Evolutionary conservation across 176 grass and related monocot genomes (phyloP).

Genomic region (Bolboschoenus planiculmis): DNA sequence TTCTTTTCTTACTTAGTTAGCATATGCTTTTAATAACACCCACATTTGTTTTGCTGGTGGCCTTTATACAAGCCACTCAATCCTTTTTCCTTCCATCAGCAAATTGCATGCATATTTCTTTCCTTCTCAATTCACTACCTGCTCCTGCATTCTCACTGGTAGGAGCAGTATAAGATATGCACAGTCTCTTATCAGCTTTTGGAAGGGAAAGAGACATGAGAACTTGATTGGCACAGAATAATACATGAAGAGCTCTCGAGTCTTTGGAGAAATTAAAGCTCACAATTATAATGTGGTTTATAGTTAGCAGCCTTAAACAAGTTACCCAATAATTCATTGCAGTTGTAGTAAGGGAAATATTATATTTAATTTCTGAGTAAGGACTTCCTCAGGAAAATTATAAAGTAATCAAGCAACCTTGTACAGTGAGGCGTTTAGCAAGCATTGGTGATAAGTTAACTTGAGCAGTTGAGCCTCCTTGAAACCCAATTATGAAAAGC

Average conservation of each 20-base stretch:
- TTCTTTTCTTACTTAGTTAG: not conserved
- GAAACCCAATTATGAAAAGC: slow-evolving; percentile 80
- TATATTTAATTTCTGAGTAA: not conserved
- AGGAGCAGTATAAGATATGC: not conserved
- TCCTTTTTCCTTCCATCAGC: not conserved
- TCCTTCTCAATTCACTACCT: not conserved
- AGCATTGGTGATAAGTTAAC: slow-evolving; percentile 54
- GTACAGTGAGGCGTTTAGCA: slow-evolving; percentile 58
- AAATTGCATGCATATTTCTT: not conserved
- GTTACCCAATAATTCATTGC: not conserved
- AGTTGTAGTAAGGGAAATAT: not conserved
- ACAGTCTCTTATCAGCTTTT: not conserved
- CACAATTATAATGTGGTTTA: not conserved
- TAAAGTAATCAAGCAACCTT: slow-evolving; percentile 42
- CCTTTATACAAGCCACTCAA: not conserved
- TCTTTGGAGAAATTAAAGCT: not conserved
- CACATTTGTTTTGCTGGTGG: not conserved
- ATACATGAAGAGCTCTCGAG: not conserved
- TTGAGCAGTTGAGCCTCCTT: slow-evolving; percentile 41
- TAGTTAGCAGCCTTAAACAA: not conserved
- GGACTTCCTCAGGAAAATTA: not conserved
- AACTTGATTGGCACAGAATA: not conserved
- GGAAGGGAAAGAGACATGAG: not conserved
- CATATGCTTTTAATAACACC: no score
- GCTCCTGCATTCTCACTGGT: not conserved